A percentile compares a stretch with the other conserved stretches of the same genome.
Conservation (phyloP, 208 protist genomes). For the Lotmaria passim region DNA sequence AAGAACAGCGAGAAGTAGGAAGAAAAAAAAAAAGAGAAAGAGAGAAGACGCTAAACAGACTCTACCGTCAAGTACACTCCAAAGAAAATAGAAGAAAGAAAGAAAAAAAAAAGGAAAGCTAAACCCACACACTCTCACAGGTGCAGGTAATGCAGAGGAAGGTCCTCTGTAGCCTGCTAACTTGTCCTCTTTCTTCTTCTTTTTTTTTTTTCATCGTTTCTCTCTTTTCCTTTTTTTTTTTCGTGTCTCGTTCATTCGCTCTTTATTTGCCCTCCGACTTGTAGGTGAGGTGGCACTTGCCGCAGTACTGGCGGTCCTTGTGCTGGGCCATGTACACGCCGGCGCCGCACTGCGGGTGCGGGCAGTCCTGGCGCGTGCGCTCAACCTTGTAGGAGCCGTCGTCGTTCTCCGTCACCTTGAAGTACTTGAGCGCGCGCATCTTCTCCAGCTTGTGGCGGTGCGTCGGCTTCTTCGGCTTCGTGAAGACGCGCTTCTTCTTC, state of each 20-base stretch:
- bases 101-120: too few relatives aligned
- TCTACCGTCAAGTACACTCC: too few relatives aligned
- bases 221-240: too few relatives aligned
- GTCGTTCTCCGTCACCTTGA: slow-evolving; percentile 97
- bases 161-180: too few relatives aligned
- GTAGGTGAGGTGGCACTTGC: slow-evolving; percentile 98
- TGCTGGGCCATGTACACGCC: slow-evolving; percentile 99
- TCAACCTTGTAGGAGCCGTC: slow-evolving; percentile 97
- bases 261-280: slow-evolving; percentile 57
- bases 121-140: too few relatives aligned
- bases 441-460: slow-evolving; percentile 99
- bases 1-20: neutral
- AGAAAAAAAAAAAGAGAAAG: slow-evolving; percentile 2
- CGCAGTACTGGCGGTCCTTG: slow-evolving; percentile 98
- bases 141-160: too few relatives aligned
- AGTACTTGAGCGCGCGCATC: slow-evolving; percentile 99
- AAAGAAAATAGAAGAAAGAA: too few relatives aligned
- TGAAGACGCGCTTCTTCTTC: slow-evolving; percentile 99
- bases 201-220: too few relatives aligned
- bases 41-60: neutral
- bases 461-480: slow-evolving; percentile 99
- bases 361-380: slow-evolving; percentile 96
- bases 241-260: neutral
- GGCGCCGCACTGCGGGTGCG: slow-evolving; percentile 94
- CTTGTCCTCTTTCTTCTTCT: too few relatives aligned